These are phyloP conservation scores for Endocarpon pusillum DNA, from an alignment of 495 filamentous ascomycete genomes.

Conservation along the genomic window DNA sequence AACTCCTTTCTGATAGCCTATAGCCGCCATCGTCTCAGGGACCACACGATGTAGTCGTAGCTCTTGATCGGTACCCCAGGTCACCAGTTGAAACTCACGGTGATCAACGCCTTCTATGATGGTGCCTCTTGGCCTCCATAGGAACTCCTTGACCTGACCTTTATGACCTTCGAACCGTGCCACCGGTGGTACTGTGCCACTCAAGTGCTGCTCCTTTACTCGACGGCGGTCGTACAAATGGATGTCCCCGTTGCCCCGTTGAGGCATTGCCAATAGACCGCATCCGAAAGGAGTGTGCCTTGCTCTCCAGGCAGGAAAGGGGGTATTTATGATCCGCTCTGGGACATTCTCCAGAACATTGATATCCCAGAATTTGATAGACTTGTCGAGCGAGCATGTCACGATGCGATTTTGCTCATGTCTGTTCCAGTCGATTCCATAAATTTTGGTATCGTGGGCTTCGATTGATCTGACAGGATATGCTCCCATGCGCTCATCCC, in stretches of 20 bases:
- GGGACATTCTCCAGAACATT: slow-evolving; percentile 41
- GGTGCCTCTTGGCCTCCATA: slow-evolving; percentile 69
- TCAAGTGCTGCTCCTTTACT: slow-evolving; percentile 24
- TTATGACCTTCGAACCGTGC: slow-evolving; percentile 68
- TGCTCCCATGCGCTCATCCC: slow-evolving; percentile 74
- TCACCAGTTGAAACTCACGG: slow-evolving; percentile 83
- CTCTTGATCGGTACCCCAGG: slow-evolving; percentile 77
- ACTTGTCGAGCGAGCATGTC: slow-evolving; percentile 83
- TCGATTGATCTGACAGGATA: slow-evolving; percentile 64
- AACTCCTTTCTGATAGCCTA: slow-evolving; percentile 62
- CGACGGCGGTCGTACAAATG: slow-evolving; percentile 67
- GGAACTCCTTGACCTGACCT: slow-evolving; percentile 79
- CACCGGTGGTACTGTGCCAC: slow-evolving; percentile 36
- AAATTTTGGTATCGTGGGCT: slow-evolving; percentile 91
- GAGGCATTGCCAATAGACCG: slow-evolving; percentile 80
- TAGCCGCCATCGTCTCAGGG: slow-evolving; percentile 40
- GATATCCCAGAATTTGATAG: slow-evolving; percentile 91
- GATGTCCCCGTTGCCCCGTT: slow-evolving; percentile 66
- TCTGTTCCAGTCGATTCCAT: slow-evolving; percentile 89
- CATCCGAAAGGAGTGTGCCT: slow-evolving; percentile 86
- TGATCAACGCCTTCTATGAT: slow-evolving; percentile 61
- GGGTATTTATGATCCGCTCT: slow-evolving; percentile 57
- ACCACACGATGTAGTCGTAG: slow-evolving; percentile 65
- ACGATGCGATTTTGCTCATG: slow-evolving; percentile 49
- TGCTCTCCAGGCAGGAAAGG: slow-evolving; percentile 83